Conservation (phyloP, 176 grass and related monocot species). For the Eremochloa ophiuroides region DNA sequence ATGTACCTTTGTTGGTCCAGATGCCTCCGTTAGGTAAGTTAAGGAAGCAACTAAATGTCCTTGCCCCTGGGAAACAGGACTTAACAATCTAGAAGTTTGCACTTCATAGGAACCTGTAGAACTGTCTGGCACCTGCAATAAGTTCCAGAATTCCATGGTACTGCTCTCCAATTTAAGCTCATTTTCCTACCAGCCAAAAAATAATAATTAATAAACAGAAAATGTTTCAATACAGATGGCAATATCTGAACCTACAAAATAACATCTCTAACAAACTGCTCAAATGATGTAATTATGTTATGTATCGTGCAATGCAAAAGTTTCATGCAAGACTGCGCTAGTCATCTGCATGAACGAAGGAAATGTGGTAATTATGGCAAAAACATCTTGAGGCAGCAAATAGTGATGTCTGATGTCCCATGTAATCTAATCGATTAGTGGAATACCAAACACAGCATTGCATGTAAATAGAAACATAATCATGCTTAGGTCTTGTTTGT, state of each 20-base stretch:
- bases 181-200: constrained; percentile 60
- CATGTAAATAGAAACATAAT: not conserved
- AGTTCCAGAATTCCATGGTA: constrained; percentile 67
- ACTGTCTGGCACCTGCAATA: constrained; percentile 38
- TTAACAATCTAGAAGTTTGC: constrained; percentile 72
- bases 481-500: not conserved
- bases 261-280: not conserved
- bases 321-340: not conserved
- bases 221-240: not conserved
- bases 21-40: constrained; percentile 46
- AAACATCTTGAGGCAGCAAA: not conserved
- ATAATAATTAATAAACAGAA: constrained; percentile 19
- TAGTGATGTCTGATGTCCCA: not conserved
- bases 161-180: constrained; percentile 71
- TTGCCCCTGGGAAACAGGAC: constrained; percentile 66
- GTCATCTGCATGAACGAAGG: not conserved
- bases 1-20: constrained; percentile 62
- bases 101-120: constrained; percentile 27
- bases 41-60: constrained; percentile 63
- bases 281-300: constrained; percentile 1
- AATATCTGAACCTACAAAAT: not conserved
- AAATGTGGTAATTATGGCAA: not conserved
- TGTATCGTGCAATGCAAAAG: not conserved
- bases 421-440: constrained; percentile 8
- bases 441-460: constrained; percentile 10